Percentiles rank a stretch among this genome's conserved stretches.
Conservation (phyloP, 805 yeast species). For the Wickerhamiella sergipiensis region DNA sequence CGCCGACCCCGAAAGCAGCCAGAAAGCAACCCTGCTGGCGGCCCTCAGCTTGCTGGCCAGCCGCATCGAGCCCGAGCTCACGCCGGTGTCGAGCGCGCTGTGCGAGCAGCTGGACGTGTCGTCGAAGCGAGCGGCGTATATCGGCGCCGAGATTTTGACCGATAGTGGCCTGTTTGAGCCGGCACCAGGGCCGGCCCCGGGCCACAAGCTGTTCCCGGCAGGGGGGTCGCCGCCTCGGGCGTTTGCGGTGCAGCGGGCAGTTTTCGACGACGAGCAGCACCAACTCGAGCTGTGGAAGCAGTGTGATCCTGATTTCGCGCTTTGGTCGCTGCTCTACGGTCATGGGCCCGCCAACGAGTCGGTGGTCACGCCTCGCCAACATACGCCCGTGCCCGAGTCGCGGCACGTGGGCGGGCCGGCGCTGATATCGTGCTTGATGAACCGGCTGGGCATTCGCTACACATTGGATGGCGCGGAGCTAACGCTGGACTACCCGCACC, state of each 20-base stretch:
- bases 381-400: not conserved
- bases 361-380: not conserved
- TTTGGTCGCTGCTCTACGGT: not conserved
- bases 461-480: not conserved
- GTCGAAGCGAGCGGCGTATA: not conserved
- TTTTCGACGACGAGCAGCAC: not conserved
- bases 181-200: not conserved
- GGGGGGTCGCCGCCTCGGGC: not conserved
- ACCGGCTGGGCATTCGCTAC: not conserved
- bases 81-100: not conserved
- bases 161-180: not conserved
- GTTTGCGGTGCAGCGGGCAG: not conserved
- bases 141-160: not conserved
- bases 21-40: not conserved
- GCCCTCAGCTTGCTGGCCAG: not conserved
- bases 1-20: not conserved
- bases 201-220: not conserved
- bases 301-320: not conserved
- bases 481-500: not conserved
- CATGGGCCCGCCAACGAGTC: not conserved
- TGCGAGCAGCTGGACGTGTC: not conserved
- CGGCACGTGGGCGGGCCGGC: not conserved
- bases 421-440: not conserved
- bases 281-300: not conserved
- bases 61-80: constrained; percentile 1